These are phyloP conservation scores for Cytidiella melzeri DNA, from an alignment of 768 basidiomycete genomes.

Conservation along the genomic window DNA sequence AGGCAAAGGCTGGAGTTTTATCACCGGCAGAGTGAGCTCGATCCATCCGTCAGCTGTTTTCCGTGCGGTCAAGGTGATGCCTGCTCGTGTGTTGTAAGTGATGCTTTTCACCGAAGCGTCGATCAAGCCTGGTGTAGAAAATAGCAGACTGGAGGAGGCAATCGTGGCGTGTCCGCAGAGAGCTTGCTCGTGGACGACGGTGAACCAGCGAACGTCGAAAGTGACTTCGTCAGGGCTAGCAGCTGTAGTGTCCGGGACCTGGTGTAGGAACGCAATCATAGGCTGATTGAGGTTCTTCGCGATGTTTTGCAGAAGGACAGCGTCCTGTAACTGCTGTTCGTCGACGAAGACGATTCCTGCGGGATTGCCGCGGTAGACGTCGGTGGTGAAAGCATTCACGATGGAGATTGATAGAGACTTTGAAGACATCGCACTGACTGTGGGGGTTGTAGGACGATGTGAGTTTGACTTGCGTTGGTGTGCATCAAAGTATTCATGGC, in stretches of 20 bases:
- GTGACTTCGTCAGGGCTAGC: constrained; percentile 14
- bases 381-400: constrained; percentile 32
- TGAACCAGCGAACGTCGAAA: constrained; percentile 28
- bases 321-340: constrained; percentile 24
- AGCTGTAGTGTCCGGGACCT: constrained; percentile 19
- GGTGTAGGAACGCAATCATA: constrained; percentile 31
- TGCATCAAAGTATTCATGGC: no score
- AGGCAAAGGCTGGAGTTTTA: constrained; percentile 21
- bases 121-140: not conserved
- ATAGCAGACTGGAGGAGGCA: constrained; percentile 38
- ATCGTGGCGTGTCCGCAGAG: constrained; percentile 17
- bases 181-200: constrained; percentile 1
- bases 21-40: constrained; percentile 34
- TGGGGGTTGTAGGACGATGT: no score
- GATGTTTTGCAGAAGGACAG: constrained; percentile 28
- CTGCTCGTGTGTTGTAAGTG: constrained; percentile 20
- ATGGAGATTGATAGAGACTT: constrained; percentile 15
- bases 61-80: constrained; percentile 17
- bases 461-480: no score
- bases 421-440: no score
- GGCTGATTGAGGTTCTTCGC: constrained; percentile 43
- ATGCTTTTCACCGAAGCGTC: not conserved
- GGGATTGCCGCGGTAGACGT: constrained; percentile 39
- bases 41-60: no score
- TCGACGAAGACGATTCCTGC: constrained; percentile 36